Evolutionary conservation across 176 grass and related monocot genomes (phyloP), one percentile per base, ranked within the genome.

Genomic region (Stipa capillata): DNA sequence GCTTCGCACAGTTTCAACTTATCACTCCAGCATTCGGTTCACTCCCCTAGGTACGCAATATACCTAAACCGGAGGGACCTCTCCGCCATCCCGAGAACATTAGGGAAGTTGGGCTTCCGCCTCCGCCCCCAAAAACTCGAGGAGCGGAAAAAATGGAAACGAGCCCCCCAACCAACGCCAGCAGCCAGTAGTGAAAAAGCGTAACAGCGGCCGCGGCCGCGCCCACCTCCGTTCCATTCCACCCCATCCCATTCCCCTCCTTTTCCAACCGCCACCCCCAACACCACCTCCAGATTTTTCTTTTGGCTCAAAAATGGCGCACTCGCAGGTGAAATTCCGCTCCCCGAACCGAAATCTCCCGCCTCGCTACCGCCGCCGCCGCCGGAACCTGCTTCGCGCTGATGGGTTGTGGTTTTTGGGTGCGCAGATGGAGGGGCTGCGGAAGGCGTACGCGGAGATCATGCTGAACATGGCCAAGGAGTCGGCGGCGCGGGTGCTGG

Each of bases 381-480:
- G 7, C 7, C 34, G n/a, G n/a, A n/a, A 9, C 15, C 14, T 2
- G 36, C 24, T 25, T 62, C 35, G 15, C 47, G 41, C 81, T 84
- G 75, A 79, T 65, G 20, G 49, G 59, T n/a, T n/a, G 27, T 17
- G 20, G 27, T 51, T 33, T 29, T 14, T 4, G 25, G 31, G 45
- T 40, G 57, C 73, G 87, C 82, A 86, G 88, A 73, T 80, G 59
- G 88, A 87, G 73, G 81, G 11, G 75, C 55, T 89, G 66, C 86
- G 40, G 63, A 84, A 44, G 88, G 91, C 89, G 77, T 97, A 91
- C 83, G 94, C 91, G 36, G 87, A 89, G 79, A 82, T 94, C 72
- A 94, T 97, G 51, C 87, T 97, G 47, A 94, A 92, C 84, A 92
- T 88, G 55, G 89, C 87, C 74, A 84, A 85, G 83, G 94, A 94